Percentiles rank a stretch among this genome's conserved stretches.
These are phyloP conservation scores for Dalechampia spathulata DNA, from an alignment of 441 rosid genomes.

Conservation along the genomic window DNA sequence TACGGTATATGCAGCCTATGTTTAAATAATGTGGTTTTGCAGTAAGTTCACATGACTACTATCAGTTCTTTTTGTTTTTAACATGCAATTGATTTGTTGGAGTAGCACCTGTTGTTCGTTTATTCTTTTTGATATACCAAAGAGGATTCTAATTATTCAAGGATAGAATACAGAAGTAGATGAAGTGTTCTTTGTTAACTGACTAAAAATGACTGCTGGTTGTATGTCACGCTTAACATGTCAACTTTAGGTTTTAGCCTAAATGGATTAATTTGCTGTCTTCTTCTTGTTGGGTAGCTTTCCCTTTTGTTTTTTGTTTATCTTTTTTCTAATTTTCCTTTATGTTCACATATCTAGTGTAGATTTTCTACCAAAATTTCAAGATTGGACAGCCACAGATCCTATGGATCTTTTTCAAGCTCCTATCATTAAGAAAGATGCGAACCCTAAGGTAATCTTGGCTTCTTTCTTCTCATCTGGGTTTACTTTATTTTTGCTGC, in stretches of 20 bases:
- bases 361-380: constrained; percentile 84
- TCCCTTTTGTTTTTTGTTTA: too few relatives aligned
- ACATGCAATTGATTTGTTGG: background rate
- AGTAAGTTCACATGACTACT: too few relatives aligned
- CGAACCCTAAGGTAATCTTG: constrained; percentile 75
- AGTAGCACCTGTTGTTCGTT: background rate
- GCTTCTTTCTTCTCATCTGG: constrained; percentile 1
- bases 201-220: background rate
- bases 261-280: too few relatives aligned
- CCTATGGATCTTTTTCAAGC: constrained; percentile 85
- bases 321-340: background rate
- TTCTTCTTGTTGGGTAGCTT: too few relatives aligned
- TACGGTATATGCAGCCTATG: too few relatives aligned
- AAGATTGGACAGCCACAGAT: constrained; percentile 58
- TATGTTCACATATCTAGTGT: constrained; percentile 49
- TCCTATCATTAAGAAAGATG: constrained; percentile 48
- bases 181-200: background rate
- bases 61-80: too few relatives aligned
- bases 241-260: background rate
- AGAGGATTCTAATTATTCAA: background rate
- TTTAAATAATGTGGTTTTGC: too few relatives aligned
- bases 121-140: background rate
- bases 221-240: background rate
- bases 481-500: background rate
- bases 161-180: background rate